phyloP scores from a whole-genome alignment of 805 yeast species.

The Kodamaea neixiangensis region DNA sequence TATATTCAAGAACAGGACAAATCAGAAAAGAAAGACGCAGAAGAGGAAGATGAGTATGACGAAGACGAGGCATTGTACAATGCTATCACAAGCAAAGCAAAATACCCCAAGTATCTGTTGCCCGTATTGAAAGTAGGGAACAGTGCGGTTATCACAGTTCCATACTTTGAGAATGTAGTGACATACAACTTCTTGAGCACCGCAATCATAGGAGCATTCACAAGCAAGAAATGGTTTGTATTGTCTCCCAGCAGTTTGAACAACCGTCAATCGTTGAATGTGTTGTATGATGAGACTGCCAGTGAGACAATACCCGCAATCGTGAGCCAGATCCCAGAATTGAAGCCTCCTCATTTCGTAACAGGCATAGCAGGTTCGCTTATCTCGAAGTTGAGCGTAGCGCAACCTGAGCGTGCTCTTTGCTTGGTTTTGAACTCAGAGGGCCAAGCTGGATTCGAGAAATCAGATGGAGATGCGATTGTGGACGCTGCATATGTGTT shows the following conservation, averaged over 20 bases:
- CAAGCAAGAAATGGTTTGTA: constrained; percentile 24
- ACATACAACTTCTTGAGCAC: constrained; percentile 32
- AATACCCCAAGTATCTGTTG: constrained; percentile 23
- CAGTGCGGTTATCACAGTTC: constrained; percentile 25
- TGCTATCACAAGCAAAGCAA: constrained; percentile 28
- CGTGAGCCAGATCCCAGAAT: constrained; percentile 20
- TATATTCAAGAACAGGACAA: constrained; percentile 4
- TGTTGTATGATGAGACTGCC: constrained; percentile 17
- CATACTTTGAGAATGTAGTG: constrained; percentile 39
- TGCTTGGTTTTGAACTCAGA: constrained; percentile 52
- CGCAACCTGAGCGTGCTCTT: constrained; percentile 2
- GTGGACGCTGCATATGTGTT: constrained; percentile 29
- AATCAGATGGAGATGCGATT: constrained; percentile 45
- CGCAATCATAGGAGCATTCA: constrained; percentile 13
- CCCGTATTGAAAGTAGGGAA: constrained; percentile 22
- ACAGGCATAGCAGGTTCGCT: constrained; percentile 59
- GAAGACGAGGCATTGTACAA: constrained; percentile 53
- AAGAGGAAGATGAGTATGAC: constrained; percentile 39
- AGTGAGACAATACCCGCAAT: constrained; percentile 3
- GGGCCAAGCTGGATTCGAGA: constrained; percentile 64
- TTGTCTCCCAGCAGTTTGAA: constrained; percentile 41
- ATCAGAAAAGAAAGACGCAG: constrained; percentile 11
- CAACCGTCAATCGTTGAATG: constrained; percentile 28
- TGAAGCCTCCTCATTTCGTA: constrained; percentile 62
- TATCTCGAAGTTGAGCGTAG: constrained; percentile 24